phyloP scores from a whole-genome alignment of 768 basidiomycete genomes.

The Boletus edulis region DNA sequence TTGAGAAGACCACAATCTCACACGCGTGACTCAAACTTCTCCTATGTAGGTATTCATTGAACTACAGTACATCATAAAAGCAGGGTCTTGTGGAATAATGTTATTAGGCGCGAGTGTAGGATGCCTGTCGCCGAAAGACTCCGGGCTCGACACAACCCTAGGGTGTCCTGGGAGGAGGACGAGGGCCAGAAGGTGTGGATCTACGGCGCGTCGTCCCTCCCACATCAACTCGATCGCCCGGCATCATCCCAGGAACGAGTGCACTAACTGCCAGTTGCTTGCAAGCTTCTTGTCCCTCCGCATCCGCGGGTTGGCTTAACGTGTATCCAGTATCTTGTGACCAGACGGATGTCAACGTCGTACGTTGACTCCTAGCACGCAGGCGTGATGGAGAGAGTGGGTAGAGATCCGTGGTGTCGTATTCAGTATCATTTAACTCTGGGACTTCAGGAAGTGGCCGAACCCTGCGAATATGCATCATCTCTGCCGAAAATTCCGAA shows the following conservation, averaged over 20 bases:
- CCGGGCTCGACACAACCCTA: background rate
- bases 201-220: background rate
- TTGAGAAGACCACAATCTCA: background rate
- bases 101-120: background rate
- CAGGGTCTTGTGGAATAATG: constrained; percentile 2
- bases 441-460: constrained; percentile 11
- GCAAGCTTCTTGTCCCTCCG: constrained; percentile 1
- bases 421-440: background rate
- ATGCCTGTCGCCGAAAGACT: background rate
- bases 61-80: background rate
- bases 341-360: constrained; percentile 22
- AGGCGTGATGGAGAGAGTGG: background rate
- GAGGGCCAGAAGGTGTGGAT: background rate
- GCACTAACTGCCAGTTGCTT: background rate
- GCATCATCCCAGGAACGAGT: background rate
- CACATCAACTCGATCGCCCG: background rate
- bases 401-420: background rate
- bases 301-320: constrained; percentile 26
- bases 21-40: background rate
- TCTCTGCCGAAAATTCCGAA: constrained; percentile 4
- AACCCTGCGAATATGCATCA: background rate
- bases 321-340: constrained; percentile 42
- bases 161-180: background rate
- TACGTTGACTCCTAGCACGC: constrained; percentile 7
- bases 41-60: too few species aligned